These are phyloP conservation scores for Solanum hybrid DNA, from an alignment of 305 asterid species.

Conservation along the genomic window DNA sequence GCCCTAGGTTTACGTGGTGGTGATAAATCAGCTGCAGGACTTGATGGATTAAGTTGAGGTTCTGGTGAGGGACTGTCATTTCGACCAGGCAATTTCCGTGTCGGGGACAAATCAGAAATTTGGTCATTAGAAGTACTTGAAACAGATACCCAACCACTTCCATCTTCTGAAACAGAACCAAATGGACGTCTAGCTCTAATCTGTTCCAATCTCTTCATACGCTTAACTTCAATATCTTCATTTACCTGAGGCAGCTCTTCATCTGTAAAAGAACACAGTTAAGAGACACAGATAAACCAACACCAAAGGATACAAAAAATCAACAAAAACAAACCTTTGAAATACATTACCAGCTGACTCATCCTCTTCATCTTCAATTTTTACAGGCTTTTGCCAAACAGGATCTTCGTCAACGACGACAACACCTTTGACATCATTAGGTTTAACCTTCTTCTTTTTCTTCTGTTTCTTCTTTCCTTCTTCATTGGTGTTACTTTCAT, in stretches of 20 bases:
- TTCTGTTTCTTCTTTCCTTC: conserved; percentile 49
- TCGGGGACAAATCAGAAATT: conserved; percentile 38
- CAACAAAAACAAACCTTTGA: neutral
- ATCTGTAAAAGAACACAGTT: conserved; percentile 27
- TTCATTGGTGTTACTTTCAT: conserved; percentile 40
- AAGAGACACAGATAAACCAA: neutral
- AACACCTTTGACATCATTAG: conserved; percentile 34
- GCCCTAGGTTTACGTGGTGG: conserved; percentile 25
- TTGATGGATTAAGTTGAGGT: conserved; percentile 10
- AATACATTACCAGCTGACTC: conserved; percentile 46
- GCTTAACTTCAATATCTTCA: conserved; percentile 80
- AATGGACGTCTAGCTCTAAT: conserved; percentile 45
- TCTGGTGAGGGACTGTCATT: conserved; percentile 20
- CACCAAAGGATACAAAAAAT: conserved; percentile 1
- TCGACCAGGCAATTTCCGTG: conserved; percentile 10
- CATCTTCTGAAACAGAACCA: conserved; percentile 82
- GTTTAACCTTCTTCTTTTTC: conserved; percentile 39
- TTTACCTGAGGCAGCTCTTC: conserved; percentile 81
- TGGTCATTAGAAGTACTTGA: conserved; percentile 24
- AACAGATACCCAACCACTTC: conserved; percentile 86
- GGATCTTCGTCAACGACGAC: conserved; percentile 76
- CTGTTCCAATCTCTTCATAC: conserved; percentile 69
- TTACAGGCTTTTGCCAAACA: conserved; percentile 72
- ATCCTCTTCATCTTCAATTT: conserved; percentile 47
- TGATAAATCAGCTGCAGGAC: conserved; percentile 25